Evolutionary conservation across 202 grass and related monocot species (phyloP), one percentile per base, ranked within the genome.

Genomic region (Bolboschoenoplectus hybrid): DNA sequence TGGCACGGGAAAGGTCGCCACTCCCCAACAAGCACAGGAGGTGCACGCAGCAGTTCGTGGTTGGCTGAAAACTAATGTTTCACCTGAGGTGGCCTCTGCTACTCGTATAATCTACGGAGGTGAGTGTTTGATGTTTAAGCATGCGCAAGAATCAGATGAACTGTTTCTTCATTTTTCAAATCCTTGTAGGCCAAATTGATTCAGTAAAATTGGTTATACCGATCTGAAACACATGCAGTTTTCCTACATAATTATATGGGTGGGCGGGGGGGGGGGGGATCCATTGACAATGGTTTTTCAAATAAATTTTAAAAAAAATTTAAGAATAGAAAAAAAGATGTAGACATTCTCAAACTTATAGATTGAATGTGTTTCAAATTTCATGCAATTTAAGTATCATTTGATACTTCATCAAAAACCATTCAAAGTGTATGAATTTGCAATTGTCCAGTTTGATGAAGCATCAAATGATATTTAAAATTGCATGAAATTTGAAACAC

Each of bases 81-180:
- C 93, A 41, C 81, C 97, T 84, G 97, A 96, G 4, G 97, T 99
- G 84, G 97, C 93, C 84, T 96, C 97, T 44, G 68, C 68, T 60
- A 73, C 89, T 89, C 85, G 97, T 52, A 99, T 99, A 32, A 99
- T 99, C 40, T 99, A 99, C 35, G 97, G 97, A 91, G 97, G 97
- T 96, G 87, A 44, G 70, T 85, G 74, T 88, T 56, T 68, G 56
- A 19, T 75, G 19, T 53, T 41, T 9, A 88, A 85, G 51, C 62
- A 49, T 2, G 34, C 67, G 61, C 32, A 49, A 67, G 17, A 65
- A 83, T 49, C 7, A 57, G 41, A 84, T 71, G 7, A 9, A 56
- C 71, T 55, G 39, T 52, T 8, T 84, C 63, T 57, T 82, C 20
- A 39, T 49, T 32, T 67, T 63, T 51, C 11, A 65, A 82, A n/a